Conservation (phyloP, 352 stramenopile genomes). For the Phytopythium delawarense region DNA sequence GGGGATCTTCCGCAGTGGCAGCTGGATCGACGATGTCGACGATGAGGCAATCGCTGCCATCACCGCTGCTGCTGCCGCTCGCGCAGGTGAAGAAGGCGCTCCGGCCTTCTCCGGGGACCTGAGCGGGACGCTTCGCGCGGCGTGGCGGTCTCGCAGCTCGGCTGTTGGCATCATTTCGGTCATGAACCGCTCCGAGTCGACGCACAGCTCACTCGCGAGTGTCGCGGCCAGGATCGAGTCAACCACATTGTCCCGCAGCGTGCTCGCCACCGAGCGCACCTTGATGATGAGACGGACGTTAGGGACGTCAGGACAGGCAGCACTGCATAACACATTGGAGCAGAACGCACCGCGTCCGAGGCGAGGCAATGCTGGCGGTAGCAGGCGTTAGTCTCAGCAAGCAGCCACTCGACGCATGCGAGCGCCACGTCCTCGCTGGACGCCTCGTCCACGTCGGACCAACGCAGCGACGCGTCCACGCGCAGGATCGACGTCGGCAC, state of each 20-base stretch:
- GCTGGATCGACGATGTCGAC: background rate
- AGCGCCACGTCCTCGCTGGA: slow-evolving; percentile 57
- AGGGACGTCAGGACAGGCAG: background rate
- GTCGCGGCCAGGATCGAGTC: slow-evolving; percentile 31
- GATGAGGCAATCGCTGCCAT: background rate
- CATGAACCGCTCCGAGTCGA: slow-evolving; percentile 17
- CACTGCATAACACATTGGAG: background rate
- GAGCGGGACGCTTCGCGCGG: slow-evolving; percentile 35
- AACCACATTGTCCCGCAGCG: slow-evolving; percentile 31
- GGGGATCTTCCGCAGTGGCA: slow-evolving; percentile 1
- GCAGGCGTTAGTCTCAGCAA: slow-evolving; percentile 51
- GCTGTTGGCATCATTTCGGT: slow-evolving; percentile 21
- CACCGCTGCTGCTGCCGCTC: slow-evolving; percentile 2
- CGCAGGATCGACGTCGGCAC: slow-evolving; percentile 22
- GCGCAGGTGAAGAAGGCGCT: background rate
- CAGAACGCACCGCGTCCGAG: slow-evolving; percentile 13
- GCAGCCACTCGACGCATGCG: slow-evolving; percentile 39
- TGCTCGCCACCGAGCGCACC: slow-evolving; percentile 15
- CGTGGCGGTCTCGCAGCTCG: slow-evolving; percentile 37
- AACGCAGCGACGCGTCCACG: slow-evolving; percentile 32
- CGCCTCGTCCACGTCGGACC: slow-evolving; percentile 31
- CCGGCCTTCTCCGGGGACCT: slow-evolving; percentile 25
- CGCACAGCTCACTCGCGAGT: slow-evolving; percentile 16
- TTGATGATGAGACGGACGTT: background rate
- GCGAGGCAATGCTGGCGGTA: slow-evolving; percentile 38